phyloP scores from a whole-genome alignment of 305 asterid genomes.

The Plantago coronopus region DNA sequence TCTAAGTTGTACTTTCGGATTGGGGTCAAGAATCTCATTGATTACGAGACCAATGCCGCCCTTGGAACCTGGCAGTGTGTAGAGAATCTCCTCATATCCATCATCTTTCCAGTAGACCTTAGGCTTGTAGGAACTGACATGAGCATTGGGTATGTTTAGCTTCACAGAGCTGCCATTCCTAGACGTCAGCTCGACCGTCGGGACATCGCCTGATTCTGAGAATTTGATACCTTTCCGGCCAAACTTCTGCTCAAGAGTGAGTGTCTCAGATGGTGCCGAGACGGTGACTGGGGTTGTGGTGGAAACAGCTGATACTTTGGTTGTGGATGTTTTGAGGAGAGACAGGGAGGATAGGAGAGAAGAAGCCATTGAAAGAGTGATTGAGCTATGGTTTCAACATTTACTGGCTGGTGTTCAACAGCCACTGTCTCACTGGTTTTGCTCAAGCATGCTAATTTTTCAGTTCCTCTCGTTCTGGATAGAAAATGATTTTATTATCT shows the following conservation, averaged over 20 bases:
- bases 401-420: slow-evolving; percentile 6
- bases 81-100: slow-evolving; percentile 72
- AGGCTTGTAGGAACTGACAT: slow-evolving; percentile 68
- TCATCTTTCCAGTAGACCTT: slow-evolving; percentile 89
- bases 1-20: slow-evolving; percentile 15
- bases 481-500: not conserved
- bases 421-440: not conserved
- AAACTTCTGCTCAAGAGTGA: slow-evolving; percentile 44
- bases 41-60: slow-evolving; percentile 71
- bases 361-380: slow-evolving; percentile 9
- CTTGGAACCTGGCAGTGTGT: slow-evolving; percentile 40
- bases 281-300: slow-evolving; percentile 13
- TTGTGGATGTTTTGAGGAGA: slow-evolving; percentile 10
- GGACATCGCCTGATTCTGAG: slow-evolving; percentile 33
- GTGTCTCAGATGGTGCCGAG: slow-evolving; percentile 20
- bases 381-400: not conserved
- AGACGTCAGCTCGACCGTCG: slow-evolving; percentile 58
- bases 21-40: slow-evolving; percentile 33
- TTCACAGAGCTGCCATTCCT: slow-evolving; percentile 77
- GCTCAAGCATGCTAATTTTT: not conserved
- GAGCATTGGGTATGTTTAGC: slow-evolving; percentile 57
- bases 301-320: slow-evolving; percentile 17
- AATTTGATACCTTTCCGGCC: slow-evolving; percentile 72
- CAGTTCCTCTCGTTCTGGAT: slow-evolving; percentile 11
- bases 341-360: slow-evolving; percentile 14